Base-by-base conservation (phyloP, 352 stramenopile genomes). In the Globisporangium spiculum region DNA sequence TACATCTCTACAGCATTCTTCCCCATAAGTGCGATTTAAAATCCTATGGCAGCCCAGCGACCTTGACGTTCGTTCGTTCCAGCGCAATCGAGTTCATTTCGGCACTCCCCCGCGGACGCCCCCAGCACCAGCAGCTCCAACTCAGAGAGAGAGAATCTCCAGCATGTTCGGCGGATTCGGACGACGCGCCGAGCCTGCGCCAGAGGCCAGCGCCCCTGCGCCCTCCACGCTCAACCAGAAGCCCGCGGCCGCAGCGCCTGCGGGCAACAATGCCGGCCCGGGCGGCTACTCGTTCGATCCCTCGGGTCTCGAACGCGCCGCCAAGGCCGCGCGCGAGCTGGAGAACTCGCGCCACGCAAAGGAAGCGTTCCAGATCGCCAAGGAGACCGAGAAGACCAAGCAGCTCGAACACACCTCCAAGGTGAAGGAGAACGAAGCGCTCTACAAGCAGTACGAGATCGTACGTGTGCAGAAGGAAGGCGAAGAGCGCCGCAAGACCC, bases 311-410 rank as follows among this genome's bases (percentile, higher is more conserved):
- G 97, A 99, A 79, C 94, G 97, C 60, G 97, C 97, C 52, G 97
- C 97, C 57, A 99, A 99, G 79, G 97, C 97, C n/a, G 97, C 97
- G 14, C 86, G 94, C n/a, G 97, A 99, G 77, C 83, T 99, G 7
- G 96, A 99, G 81, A 93, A 83, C 67, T 97, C 90, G 68, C 86
- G 92, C 55, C 96, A 99, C 71, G 94, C 96, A 18, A 88, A 93
- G 68, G 80, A 97, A 22, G 97, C 97, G 34, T 98, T 99, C 75
- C 89, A 98, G 75, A 76, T 99, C 63, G 97, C 98, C 60, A 98
- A 98, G 79, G 90, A 98, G 65, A 94, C 97, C 58, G 97, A 99
- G 77, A 84, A 86, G 59, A 98, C 96, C 55, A 99, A 99, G 83
- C 96, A 98, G 72, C 79, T 91, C 61, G 90, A 98, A 78, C 86